phyloP scores from a whole-genome alignment of 1,284 basidiomycete species.

The Heliocybe sulcata region DNA sequence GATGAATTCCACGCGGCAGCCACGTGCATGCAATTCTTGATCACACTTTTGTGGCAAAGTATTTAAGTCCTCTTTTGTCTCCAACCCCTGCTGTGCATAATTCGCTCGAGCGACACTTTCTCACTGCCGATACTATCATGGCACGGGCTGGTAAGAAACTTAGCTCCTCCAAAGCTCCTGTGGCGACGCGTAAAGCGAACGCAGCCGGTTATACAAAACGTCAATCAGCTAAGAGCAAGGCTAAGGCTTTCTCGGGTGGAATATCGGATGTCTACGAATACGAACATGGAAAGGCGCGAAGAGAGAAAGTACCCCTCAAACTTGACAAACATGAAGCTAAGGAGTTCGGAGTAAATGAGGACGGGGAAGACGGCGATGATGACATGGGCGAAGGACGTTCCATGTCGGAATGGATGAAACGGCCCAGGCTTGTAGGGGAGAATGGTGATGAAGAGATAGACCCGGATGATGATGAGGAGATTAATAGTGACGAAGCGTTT shows the following conservation, averaged over 20 bases:
- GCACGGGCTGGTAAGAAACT: constrained; percentile 2
- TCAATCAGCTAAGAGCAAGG: constrained; percentile 35
- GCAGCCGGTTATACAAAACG: constrained; percentile 47
- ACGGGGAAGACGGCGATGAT: constrained; percentile 19
- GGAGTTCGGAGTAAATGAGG: constrained; percentile 26
- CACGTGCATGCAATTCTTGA: not conserved
- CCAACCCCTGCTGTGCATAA: no score
- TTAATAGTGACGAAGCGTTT: constrained; percentile 75
- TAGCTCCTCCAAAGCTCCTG: constrained; percentile 4
- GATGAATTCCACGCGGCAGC: not conserved
- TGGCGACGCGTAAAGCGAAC: constrained; percentile 21
- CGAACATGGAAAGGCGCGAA: constrained; percentile 42
- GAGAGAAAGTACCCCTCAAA: constrained; percentile 46
- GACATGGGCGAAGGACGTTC: not conserved
- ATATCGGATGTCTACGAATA: constrained; percentile 57
- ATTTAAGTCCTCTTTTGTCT: not conserved
- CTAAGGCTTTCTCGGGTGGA: constrained; percentile 12
- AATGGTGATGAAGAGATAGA: constrained; percentile 47
- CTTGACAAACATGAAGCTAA: constrained; percentile 50
- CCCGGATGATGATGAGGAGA: constrained; percentile 68
- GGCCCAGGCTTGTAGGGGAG: constrained; percentile 47
- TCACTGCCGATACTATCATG: constrained; percentile 2
- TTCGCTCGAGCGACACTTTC: no score
- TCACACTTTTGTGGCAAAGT: not conserved
- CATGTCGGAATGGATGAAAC: not conserved